A percentile compares a stretch with the other conserved stretches of the same genome.
Evolutionary conservation across 2,329 filamentous ascomycete genomes (phyloP).

Genomic region (Aspergillus quadrilineatus): DNA sequence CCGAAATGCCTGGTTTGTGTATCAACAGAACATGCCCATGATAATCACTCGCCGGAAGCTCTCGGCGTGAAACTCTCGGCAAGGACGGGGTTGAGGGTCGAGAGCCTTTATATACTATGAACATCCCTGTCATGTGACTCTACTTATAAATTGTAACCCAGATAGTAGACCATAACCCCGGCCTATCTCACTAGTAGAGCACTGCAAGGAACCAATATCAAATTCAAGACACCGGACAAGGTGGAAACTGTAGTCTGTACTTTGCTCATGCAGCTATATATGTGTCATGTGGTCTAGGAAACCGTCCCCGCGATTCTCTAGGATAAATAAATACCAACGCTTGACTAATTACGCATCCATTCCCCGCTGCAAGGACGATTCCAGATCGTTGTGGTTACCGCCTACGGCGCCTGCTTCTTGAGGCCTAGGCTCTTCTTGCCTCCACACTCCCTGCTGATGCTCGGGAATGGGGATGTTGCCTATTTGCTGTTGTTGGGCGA

Average conservation of each 20-base stretch:
- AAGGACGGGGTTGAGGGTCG: neutral
- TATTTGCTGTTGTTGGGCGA: conserved; percentile 42
- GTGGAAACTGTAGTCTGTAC: conserved; percentile 1
- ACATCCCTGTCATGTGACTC: neutral
- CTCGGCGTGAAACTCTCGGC: neutral
- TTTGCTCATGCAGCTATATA: conserved; percentile 16
- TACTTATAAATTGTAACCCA: neutral
- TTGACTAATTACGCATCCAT: conserved; percentile 50
- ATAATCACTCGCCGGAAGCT: conserved; percentile 2
- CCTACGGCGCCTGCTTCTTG: conserved; percentile 52
- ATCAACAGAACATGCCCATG: conserved; percentile 13
- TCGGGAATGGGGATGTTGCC: conserved; percentile 63
- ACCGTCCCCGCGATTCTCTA: conserved; percentile 13
- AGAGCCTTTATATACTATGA: neutral
- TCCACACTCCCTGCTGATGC: conserved; percentile 54
- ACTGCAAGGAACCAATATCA: conserved; percentile 2
- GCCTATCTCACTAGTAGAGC: neutral
- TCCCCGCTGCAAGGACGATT: conserved; percentile 55
- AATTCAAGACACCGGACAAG: conserved; percentile 1
- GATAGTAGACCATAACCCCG: neutral
- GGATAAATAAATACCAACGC: neutral
- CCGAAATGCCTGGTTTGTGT: conserved; percentile 14
- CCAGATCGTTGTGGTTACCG: conserved; percentile 46
- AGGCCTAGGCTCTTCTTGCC: conserved; percentile 62
- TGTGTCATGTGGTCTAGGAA: conserved; percentile 8